Percentiles rank a stretch among this genome's conserved stretches.
phyloP scores from a whole-genome alignment of 2,329 filamentous ascomycete species.

The Aureobasidium sp. region DNA sequence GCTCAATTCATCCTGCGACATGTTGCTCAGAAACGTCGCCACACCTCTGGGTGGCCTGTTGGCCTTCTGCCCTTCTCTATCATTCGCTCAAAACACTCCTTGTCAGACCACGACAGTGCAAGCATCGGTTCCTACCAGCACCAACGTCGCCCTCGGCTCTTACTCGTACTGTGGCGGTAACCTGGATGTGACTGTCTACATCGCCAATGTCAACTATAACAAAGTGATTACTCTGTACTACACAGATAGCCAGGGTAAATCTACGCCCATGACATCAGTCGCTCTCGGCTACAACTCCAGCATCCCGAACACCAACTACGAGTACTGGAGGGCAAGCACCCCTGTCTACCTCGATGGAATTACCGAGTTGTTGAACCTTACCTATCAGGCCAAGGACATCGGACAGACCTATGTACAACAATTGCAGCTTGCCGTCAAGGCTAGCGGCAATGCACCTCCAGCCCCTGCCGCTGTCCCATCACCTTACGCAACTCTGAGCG shows the following conservation, averaged over 20 bases:
- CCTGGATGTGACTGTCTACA: constrained; percentile 22
- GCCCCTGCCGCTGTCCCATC: constrained; percentile 19
- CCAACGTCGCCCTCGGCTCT: constrained; percentile 21
- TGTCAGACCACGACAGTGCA: constrained; percentile 20
- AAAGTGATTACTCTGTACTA: constrained; percentile 27
- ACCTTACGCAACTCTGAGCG: constrained; percentile 24
- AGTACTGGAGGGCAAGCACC: constrained; percentile 24
- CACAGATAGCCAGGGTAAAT: constrained; percentile 23
- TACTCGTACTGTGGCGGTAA: constrained; percentile 26
- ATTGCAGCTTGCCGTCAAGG: constrained; percentile 19
- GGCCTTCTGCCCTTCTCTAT: constrained; percentile 5
- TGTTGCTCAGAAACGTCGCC: constrained; percentile 8
- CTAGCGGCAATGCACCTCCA: constrained; percentile 20
- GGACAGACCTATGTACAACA: constrained; percentile 22
- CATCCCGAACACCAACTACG: constrained; percentile 20
- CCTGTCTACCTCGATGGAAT: constrained; percentile 26
- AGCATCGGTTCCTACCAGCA: constrained; percentile 16
- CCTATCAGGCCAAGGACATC: constrained; percentile 24
- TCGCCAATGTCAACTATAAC: constrained; percentile 26
- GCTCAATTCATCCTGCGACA: constrained; percentile 8
- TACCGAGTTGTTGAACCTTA: constrained; percentile 24
- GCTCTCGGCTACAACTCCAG: constrained; percentile 22
- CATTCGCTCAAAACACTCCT: constrained; percentile 16
- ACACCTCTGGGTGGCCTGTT: constrained; percentile 1
- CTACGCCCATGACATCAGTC: constrained; percentile 24